phyloP scores from a whole-genome alignment of 805 yeast species.

The Cyberlindnera mississippiensis region DNA sequence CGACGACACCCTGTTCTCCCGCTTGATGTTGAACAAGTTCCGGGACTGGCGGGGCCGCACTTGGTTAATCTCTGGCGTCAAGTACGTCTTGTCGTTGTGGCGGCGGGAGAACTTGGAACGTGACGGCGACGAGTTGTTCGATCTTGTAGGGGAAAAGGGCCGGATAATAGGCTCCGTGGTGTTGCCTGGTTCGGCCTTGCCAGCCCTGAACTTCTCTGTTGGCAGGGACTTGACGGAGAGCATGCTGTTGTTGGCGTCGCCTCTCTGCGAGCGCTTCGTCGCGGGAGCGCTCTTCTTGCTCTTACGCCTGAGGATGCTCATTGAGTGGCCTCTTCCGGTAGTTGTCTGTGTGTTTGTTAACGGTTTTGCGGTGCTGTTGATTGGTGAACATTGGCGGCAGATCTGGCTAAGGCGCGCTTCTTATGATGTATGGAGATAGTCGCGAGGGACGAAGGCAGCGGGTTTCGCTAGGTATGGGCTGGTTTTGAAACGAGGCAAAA shows the following conservation, averaged over 20 bases:
- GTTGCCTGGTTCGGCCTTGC: not conserved
- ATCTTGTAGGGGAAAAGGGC: no score
- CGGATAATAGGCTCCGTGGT: not conserved
- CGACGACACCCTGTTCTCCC: constrained; percentile 1
- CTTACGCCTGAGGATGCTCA: constrained; percentile 1
- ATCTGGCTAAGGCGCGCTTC: no score
- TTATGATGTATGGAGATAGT: no score
- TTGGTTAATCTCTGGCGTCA: constrained; percentile 13
- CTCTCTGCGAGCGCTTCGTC: constrained; percentile 1
- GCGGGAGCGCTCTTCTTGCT: not conserved
- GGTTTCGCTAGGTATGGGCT: no score
- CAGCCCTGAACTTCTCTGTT: not conserved
- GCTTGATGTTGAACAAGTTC: constrained; percentile 5
- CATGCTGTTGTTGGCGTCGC: not conserved
- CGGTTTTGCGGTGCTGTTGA: no score
- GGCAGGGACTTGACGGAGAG: not conserved
- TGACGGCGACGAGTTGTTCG: not conserved
- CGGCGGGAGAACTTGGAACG: not conserved
- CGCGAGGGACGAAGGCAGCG: no score
- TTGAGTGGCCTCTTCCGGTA: not conserved
- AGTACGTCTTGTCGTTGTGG: constrained; percentile 4
- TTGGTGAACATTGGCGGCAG: not conserved
- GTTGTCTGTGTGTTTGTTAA: no score
- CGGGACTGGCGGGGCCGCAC: constrained; percentile 8
- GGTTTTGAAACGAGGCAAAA: no score